Evolutionary conservation across 139 green algal species (phyloP).

Genomic region (Zygnema cylindricum): DNA sequence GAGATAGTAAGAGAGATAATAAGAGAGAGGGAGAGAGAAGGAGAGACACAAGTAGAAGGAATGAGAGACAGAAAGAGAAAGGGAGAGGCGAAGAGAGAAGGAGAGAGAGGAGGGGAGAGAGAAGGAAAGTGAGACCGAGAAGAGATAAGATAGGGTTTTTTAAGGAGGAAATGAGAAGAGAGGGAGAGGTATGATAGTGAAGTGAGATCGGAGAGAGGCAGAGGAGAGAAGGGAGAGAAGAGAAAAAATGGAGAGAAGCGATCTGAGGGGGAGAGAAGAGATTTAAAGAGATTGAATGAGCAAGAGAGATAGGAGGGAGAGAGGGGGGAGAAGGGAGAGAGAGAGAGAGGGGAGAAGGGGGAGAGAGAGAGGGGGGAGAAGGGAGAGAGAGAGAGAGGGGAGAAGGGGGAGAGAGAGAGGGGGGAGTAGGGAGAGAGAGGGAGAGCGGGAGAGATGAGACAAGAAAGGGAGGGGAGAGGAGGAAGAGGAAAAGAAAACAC

Average conservation of each 20-base stretch:
- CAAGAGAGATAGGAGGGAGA: constrained; percentile 4
- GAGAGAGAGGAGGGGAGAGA: background rate
- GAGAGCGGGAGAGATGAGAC: background rate
- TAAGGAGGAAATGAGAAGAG: background rate
- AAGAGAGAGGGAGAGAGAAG: background rate
- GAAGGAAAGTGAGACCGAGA: background rate
- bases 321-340: background rate
- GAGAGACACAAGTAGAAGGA: background rate
- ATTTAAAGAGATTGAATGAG: constrained; percentile 70
- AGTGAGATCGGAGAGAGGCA: constrained; percentile 38
- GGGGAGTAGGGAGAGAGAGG: background rate
- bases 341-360: no score
- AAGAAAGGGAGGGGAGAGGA: background rate
- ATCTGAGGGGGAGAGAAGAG: constrained; percentile 87
- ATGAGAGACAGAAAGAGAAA: background rate
- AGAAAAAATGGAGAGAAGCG: constrained; percentile 78
- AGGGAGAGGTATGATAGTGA: background rate
- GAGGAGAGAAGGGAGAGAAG: constrained; percentile 75
- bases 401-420: background rate
- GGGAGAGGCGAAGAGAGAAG: background rate
- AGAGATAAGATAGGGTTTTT: no score
- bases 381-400: background rate
- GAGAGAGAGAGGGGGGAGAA: background rate
- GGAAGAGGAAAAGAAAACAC: background rate
- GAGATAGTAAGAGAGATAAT: background rate